Evolutionary conservation across 768 basidiomycete species (phyloP).

Genomic region (Baorangia bicolor): DNA sequence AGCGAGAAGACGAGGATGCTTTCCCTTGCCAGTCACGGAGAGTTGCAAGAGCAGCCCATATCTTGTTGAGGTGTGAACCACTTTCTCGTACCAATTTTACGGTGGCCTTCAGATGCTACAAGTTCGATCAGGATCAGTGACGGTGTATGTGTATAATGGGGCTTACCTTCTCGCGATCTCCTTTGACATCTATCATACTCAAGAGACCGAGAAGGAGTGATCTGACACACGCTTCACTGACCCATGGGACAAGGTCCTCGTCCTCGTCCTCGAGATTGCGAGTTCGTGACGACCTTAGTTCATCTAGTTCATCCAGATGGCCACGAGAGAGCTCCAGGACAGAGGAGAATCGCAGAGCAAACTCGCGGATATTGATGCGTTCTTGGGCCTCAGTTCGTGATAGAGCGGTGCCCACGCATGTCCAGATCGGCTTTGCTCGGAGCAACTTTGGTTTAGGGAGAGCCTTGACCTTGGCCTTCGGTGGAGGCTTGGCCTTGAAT

Average conservation of each 20-base stretch:
- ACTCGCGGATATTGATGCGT: slow-evolving; percentile 75
- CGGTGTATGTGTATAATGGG: neutral
- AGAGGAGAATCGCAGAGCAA: slow-evolving; percentile 60
- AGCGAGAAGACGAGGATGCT: slow-evolving; percentile 13
- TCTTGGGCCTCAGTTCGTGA: slow-evolving; percentile 49
- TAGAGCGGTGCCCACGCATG: slow-evolving; percentile 42
- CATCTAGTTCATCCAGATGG: slow-evolving; percentile 65
- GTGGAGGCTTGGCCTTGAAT: slow-evolving; percentile 18
- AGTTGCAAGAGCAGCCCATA: slow-evolving; percentile 55
- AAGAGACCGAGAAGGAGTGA: slow-evolving; percentile 63
- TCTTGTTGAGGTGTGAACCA: slow-evolving; percentile 57
- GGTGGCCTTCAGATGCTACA: slow-evolving; percentile 33
- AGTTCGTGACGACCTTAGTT: slow-evolving; percentile 37
- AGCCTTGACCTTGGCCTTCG: slow-evolving; percentile 27
- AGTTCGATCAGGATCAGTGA: neutral
- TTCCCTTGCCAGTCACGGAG: slow-evolving; percentile 42
- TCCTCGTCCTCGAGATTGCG: slow-evolving; percentile 40
- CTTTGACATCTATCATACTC: slow-evolving; percentile 46
- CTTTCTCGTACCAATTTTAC: slow-evolving; percentile 51
- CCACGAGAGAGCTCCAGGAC: slow-evolving; percentile 49
- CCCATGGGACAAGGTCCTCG: slow-evolving; percentile 48
- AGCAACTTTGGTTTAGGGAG: slow-evolving; percentile 35
- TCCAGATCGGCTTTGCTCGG: slow-evolving; percentile 58
- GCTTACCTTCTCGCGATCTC: slow-evolving; percentile 37
- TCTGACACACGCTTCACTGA: slow-evolving; percentile 63